Evolutionary conservation across 164 flowering plant species (phyloP), one percentile per base, ranked within the genome.

Genomic region (Umbellularia californica): DNA sequence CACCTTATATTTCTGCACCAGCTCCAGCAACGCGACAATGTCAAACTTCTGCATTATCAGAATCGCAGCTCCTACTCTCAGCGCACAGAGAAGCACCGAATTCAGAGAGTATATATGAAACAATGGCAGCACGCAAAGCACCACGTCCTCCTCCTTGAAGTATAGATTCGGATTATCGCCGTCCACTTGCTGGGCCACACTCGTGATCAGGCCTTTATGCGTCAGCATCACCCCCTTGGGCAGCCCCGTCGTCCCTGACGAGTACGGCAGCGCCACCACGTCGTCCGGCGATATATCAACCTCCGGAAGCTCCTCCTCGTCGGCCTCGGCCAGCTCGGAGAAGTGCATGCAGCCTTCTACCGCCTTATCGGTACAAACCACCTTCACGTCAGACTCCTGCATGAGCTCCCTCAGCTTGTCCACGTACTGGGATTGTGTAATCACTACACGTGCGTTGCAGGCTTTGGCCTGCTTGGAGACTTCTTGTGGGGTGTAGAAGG

Each of bases 211-310:
- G 4, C 93, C 86, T 72, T 83, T 82, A 76, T 94, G 98, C 2
- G 92, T 94, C 50, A 94, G 74, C 97, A 91, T 91, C 27, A 90
- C 98, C 2, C 98, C 99, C 71, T 95, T 95, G 0, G 99, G 98
- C 6, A 95, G 78, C 23, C 99, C 98, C 0, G 99, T 93, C 1
- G 99, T 95, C 0, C 99, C 99, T 0, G 99, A 95, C 0, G 99
- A 95, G 78, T 87, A 95, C 17, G 94, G 99, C 25, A 95, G 76
- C 68, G 95, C 95, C 51, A 92, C 97, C 41, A 88, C 94, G 52
- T 95, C 98, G 24, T 90, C 90, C 0, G 97, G 83, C 14, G 55
- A 23, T 70, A 92, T 86, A 7, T 89, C 78, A 23, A 86, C 91
- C 12, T 69, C 79, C 2, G 94, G 90, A 25, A 87, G 67, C 1